Percentiles rank a stretch among this genome's conserved stretches.
phyloP scores from a whole-genome alignment of 2,329 filamentous ascomycete genomes.

The Aspergillus terreus region DNA sequence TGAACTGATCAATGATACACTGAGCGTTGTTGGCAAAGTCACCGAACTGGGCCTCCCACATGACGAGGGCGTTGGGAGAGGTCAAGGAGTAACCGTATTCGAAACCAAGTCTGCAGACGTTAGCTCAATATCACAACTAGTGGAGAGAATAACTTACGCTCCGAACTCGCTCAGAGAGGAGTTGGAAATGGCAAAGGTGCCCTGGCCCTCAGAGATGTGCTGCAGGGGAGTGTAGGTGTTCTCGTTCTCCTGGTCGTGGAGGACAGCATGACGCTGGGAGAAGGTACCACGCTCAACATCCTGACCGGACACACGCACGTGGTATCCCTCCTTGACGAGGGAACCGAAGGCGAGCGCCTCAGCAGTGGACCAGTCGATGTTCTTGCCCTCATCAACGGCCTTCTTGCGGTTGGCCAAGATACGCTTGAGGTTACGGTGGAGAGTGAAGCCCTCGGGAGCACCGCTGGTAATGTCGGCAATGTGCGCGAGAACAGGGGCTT shows the following conservation, averaged over 20 bases:
- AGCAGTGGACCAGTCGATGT: constrained; percentile 96
- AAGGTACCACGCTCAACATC: constrained; percentile 99
- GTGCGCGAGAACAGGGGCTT: constrained; percentile 67
- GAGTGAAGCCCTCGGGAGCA: constrained; percentile 77
- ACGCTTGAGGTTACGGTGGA: constrained; percentile 96
- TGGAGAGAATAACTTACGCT: constrained; percentile 43
- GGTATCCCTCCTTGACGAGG: constrained; percentile 87
- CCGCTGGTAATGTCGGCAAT: constrained; percentile 77
- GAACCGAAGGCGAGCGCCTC: constrained; percentile 94
- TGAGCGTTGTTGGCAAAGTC: constrained; percentile 99
- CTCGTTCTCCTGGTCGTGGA: constrained; percentile 96
- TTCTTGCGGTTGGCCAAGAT: constrained; percentile 87
- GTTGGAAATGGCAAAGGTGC: constrained; percentile 94
- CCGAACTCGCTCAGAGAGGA: constrained; percentile 77
- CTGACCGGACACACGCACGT: constrained; percentile 96
- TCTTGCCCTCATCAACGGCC: constrained; percentile 84
- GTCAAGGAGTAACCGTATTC: constrained; percentile 98
- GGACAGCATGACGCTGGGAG: constrained; percentile 93
- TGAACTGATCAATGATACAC: constrained; percentile 98
- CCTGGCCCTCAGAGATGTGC: constrained; percentile 84
- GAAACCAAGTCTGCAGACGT: constrained; percentile 76
- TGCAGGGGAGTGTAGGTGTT: constrained; percentile 89
- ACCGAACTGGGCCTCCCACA: constrained; percentile 99
- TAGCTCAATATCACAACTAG: constrained; percentile 33
- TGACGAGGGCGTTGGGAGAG: constrained; percentile 92